Evolutionary conservation across 2,329 filamentous ascomycete species (phyloP).

Genomic region (Neocucurbitaria cava): DNA sequence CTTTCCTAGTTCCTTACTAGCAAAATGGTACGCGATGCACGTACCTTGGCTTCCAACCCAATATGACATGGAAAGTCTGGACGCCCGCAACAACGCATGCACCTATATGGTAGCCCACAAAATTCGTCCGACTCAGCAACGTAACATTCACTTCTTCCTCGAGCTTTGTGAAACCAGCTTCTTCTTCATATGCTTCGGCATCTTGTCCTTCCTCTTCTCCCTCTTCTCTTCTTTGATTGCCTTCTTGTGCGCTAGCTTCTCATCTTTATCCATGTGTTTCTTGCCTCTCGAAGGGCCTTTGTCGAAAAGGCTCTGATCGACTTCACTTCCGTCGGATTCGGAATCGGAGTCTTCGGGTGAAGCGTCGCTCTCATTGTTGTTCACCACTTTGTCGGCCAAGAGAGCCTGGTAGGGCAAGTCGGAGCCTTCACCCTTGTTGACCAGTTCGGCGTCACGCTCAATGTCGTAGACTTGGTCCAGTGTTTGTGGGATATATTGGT

Average conservation of each 20-base stretch:
- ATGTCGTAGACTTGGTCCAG: constrained; percentile 96
- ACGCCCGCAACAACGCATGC: not conserved
- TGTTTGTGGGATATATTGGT: constrained; percentile 96
- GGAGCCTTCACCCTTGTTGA: constrained; percentile 74
- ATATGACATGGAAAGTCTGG: not conserved
- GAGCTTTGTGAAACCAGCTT: constrained; percentile 72
- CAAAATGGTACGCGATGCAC: not conserved
- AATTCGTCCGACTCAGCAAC: not conserved
- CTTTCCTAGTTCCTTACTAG: not conserved
- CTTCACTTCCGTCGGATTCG: constrained; percentile 31
- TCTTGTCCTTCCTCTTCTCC: constrained; percentile 92
- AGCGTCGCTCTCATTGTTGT: constrained; percentile 54
- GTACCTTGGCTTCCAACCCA: not conserved
- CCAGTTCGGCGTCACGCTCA: constrained; percentile 83
- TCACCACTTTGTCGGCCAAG: constrained; percentile 70
- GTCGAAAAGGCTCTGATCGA: constrained; percentile 43
- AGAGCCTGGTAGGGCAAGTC: constrained; percentile 87
- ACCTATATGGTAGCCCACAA: not conserved
- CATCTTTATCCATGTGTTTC: constrained; percentile 87
- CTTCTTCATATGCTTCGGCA: constrained; percentile 96
- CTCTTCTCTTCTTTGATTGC: constrained; percentile 95
- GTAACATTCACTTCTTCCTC: constrained; percentile 63
- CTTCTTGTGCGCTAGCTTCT: constrained; percentile 86
- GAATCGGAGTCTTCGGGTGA: constrained; percentile 26
- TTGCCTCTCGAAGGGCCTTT: constrained; percentile 45